Evolutionary conservation across 2,329 filamentous ascomycete species (phyloP).

Genomic region (Xylariomycetidae sp.): DNA sequence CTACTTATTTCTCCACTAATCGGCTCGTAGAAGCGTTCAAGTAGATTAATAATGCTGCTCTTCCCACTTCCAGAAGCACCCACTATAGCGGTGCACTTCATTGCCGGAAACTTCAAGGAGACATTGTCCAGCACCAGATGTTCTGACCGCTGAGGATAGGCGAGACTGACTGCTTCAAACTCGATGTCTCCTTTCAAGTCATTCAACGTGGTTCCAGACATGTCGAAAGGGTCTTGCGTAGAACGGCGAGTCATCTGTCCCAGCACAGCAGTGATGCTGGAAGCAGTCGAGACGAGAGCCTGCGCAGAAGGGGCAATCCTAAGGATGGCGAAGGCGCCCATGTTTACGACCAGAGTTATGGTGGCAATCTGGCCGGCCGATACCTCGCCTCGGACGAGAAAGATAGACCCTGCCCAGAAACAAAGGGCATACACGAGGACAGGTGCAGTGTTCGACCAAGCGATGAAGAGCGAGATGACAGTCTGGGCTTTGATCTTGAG

Average conservation of each 20-base stretch:
- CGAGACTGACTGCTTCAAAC: neutral
- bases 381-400: constrained; percentile 5
- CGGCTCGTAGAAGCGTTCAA: constrained; percentile 87
- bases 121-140: constrained; percentile 30
- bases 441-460: constrained; percentile 3
- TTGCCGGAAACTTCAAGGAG: constrained; percentile 36
- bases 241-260: neutral
- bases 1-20: constrained; percentile 64
- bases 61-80: constrained; percentile 6
- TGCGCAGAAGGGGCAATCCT: constrained; percentile 42
- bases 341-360: constrained; percentile 66
- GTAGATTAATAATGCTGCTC: constrained; percentile 76
- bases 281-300: constrained; percentile 18
- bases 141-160: neutral
- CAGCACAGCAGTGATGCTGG: neutral
- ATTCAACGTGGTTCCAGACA: neutral
- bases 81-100: constrained; percentile 39
- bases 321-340: constrained; percentile 25
- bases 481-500: neutral
- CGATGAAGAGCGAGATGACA: constrained; percentile 5
- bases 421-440: constrained; percentile 5
- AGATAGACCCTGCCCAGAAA: constrained; percentile 10
- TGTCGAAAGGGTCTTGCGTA: neutral
- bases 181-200: constrained; percentile 14
- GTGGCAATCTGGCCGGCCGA: constrained; percentile 40